Evolutionary conservation across 306 rosid genomes (phyloP), one percentile per base, ranked within the genome.

Genomic region (Trifolium dubium): DNA sequence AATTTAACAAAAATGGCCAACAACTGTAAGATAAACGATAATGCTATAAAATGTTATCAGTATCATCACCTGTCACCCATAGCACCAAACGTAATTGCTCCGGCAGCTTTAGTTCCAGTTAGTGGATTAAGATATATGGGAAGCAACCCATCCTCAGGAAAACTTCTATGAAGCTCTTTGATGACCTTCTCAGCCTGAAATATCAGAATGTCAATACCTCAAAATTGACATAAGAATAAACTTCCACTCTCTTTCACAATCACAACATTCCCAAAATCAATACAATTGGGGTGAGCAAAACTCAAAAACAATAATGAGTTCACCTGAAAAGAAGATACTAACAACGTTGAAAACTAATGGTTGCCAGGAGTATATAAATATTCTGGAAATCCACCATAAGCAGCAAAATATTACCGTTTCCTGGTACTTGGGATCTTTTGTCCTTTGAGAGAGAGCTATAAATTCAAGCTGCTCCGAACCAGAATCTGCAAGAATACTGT

Each of bases 381-480:
- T 63, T 37, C 11, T 34, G 29, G 17, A 67, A 62, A 46, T 19
- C 34, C 59, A 41, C 46, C 53, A 47, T 58, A 75, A 23, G 30
- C 34, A 19, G 37, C 8, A 17, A 66, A 35, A 46, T 29, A 59
- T 64, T 62, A 95, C 99, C 96, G 80, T 92, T 77, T 79, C 80
- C 78, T 82, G 93, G 82, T 95, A 95, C 82, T 92, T 95, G 9
- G 84, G 92, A 44, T 92, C 98, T 41, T 89, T 96, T 37, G 97
- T 92, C 75, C 99, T 86, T 77, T 95, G 96, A 77, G 99, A 92
- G 69, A 95, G 92, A 81, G 96, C 94, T 56, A 95, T 95, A 73
- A 92, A 95, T 82, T 95, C 99, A 73, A 95, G 93, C 86, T 95
- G 99, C 81, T 95, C 99, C 54, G 99, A 90, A 72, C 91, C 98